Evolutionary conservation across 805 yeast species (phyloP).

Genomic region (Myxozyma neotropica): DNA sequence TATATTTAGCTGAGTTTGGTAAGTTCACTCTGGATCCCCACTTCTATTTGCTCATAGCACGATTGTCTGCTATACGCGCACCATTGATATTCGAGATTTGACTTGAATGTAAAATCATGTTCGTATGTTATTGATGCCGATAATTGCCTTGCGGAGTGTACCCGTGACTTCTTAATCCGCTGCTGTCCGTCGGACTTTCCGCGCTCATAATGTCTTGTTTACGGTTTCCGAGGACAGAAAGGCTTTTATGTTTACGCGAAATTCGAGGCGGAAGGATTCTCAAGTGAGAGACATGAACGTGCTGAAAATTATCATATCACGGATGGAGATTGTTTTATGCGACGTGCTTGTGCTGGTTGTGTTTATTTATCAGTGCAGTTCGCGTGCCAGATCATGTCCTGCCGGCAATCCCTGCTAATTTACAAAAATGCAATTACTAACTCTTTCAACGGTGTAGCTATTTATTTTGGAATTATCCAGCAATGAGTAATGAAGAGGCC

Average conservation of each 20-base stretch:
- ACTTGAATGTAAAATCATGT: not conserved
- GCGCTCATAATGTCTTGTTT: not conserved
- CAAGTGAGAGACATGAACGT: not conserved
- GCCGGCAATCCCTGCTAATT: not conserved
- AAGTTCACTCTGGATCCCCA: not conserved
- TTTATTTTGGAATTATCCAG: not conserved
- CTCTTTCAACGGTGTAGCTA: not conserved
- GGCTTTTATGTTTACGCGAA: not conserved
- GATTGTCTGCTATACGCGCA: not conserved
- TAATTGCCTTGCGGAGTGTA: not conserved
- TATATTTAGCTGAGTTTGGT: conserved; percentile 6
- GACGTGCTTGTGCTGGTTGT: not conserved
- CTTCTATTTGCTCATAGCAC: not conserved
- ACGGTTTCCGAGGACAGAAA: conserved; percentile 7
- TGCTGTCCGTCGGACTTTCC: not conserved
- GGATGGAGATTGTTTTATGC: not conserved
- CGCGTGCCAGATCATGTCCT: not conserved
- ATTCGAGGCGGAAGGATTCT: not conserved
- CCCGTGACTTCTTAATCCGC: not conserved
- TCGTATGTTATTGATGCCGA: not conserved
- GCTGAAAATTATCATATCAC: not conserved
- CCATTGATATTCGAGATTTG: not conserved
- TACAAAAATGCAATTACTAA: not conserved
- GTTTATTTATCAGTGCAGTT: not conserved
- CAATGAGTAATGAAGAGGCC: conserved; percentile 22